Evolutionary conservation across 148 eudicot species (phyloP).

Genomic region (Rhododendron ovatum): DNA sequence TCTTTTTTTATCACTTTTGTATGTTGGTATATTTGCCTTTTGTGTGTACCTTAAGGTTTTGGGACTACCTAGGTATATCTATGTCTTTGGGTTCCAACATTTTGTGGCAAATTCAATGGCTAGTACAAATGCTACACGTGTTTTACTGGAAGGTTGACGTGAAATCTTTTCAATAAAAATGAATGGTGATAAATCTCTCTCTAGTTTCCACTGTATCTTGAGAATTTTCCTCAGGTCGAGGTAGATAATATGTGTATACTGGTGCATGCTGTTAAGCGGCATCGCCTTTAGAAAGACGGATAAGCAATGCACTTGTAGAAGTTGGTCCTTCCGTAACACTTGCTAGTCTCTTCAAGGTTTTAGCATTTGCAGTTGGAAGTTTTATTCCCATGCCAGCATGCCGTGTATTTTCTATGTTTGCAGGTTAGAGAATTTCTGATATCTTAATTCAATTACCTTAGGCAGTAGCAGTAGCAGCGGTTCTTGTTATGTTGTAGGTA

Average conservation of each 20-base stretch:
- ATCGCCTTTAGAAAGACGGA: conserved; percentile 77
- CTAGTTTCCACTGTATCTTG: neutral
- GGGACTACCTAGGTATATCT: neutral
- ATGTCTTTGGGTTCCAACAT: neutral
- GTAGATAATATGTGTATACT: conserved; percentile 99
- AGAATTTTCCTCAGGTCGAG: conserved; percentile 58
- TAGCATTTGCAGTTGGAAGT: conserved; percentile 97
- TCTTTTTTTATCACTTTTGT: neutral
- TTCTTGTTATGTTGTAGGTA: neutral
- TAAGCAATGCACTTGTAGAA: conserved; percentile 94
- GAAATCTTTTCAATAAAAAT: neutral
- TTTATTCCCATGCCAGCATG: conserved; percentile 98
- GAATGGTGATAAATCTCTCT: neutral
- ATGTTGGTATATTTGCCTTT: neutral
- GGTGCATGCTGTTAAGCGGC: conserved; percentile 93
- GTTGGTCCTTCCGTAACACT: conserved; percentile 97
- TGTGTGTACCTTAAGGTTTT: no score
- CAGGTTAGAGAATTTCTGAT: conserved; percentile 53
- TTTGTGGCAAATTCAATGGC: neutral
- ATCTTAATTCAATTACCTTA: neutral
- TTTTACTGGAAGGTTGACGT: neutral
- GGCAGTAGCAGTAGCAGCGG: neutral
- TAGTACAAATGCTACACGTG: neutral
- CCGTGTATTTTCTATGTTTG: conserved; percentile 99
- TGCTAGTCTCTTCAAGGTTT: conserved; percentile 89